Evolutionary conservation across 2,329 filamentous ascomycete species (phyloP).

Genomic region (Trichoderma atrobrunneum): DNA sequence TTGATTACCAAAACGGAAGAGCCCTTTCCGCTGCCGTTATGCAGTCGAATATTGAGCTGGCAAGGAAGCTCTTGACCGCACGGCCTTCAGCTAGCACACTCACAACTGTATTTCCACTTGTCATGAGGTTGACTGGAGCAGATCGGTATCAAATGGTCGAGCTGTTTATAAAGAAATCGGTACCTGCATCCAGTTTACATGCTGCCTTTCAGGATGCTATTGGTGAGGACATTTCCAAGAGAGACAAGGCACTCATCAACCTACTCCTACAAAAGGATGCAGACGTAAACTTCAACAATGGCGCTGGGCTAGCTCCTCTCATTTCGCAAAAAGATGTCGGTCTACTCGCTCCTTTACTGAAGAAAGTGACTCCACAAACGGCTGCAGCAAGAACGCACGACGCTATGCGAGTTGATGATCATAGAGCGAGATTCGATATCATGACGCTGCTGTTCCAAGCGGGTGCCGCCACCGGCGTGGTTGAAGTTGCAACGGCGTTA

Average conservation of each 20-base stretch:
- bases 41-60: constrained; percentile 44
- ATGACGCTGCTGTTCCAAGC: constrained; percentile 45
- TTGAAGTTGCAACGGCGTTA: constrained; percentile 44
- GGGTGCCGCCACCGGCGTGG: constrained; percentile 42
- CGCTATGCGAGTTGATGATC: constrained; percentile 47
- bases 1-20: constrained; percentile 50
- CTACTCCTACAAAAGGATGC: constrained; percentile 51
- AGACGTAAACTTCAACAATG: constrained; percentile 54
- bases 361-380: constrained; percentile 46
- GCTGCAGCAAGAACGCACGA: constrained; percentile 47
- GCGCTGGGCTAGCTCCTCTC: constrained; percentile 47
- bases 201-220: constrained; percentile 53
- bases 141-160: constrained; percentile 50
- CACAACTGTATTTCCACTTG: constrained; percentile 47
- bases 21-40: constrained; percentile 50
- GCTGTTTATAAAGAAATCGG: constrained; percentile 47
- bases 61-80: constrained; percentile 44
- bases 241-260: constrained; percentile 52
- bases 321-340: constrained; percentile 47
- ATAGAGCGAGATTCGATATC: constrained; percentile 45
- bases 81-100: constrained; percentile 49
- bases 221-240: constrained; percentile 43
- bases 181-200: constrained; percentile 47
- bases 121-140: constrained; percentile 40
- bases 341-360: constrained; percentile 45